phyloP scores from a whole-genome alignment of 2,329 filamentous ascomycete genomes.

The Cercospora brassicicola region DNA sequence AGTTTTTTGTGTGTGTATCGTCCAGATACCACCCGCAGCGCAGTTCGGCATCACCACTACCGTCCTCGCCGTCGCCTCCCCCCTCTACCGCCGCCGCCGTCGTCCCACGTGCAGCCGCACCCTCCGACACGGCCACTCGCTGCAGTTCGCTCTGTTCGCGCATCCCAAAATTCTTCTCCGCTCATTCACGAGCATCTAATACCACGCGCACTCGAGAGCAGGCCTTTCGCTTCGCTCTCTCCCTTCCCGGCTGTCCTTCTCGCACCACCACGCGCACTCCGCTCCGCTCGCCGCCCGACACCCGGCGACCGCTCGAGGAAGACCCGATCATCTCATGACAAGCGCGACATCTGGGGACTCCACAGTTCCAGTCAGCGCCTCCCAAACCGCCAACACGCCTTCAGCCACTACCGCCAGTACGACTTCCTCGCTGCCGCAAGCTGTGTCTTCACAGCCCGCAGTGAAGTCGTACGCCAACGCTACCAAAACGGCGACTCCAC shows the following conservation, averaged over 20 bases:
- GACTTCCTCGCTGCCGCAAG: slow-evolving; percentile 52
- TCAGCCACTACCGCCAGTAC: slow-evolving; percentile 52
- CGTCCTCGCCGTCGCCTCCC: neutral
- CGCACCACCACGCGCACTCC: neutral
- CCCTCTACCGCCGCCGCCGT: slow-evolving; percentile 1
- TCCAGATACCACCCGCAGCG: slow-evolving; percentile 14
- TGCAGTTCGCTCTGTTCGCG: slow-evolving; percentile 9
- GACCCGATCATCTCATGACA: slow-evolving; percentile 56
- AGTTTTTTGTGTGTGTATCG: slow-evolving; percentile 9
- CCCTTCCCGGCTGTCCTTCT: neutral
- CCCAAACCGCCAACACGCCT: slow-evolving; percentile 47
- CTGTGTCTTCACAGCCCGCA: slow-evolving; percentile 55
- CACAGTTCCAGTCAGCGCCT: slow-evolving; percentile 47
- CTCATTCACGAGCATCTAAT: slow-evolving; percentile 18
- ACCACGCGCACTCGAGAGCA: slow-evolving; percentile 1
- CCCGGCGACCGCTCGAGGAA: slow-evolving; percentile 15
- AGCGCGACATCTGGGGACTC: slow-evolving; percentile 58
- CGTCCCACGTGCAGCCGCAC: slow-evolving; percentile 1
- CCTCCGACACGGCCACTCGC: slow-evolving; percentile 1
- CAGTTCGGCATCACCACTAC: slow-evolving; percentile 5
- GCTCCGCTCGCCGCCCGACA: slow-evolving; percentile 4
- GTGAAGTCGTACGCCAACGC: slow-evolving; percentile 63
- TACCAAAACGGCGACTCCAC: slow-evolving; percentile 56
- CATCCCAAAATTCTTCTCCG: slow-evolving; percentile 8
- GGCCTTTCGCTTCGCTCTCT: slow-evolving; percentile 8